Evolutionary conservation across 2,329 filamentous ascomycete genomes (phyloP), one percentile per base, ranked within the genome.

Genomic region (Thelonectria discophora): DNA sequence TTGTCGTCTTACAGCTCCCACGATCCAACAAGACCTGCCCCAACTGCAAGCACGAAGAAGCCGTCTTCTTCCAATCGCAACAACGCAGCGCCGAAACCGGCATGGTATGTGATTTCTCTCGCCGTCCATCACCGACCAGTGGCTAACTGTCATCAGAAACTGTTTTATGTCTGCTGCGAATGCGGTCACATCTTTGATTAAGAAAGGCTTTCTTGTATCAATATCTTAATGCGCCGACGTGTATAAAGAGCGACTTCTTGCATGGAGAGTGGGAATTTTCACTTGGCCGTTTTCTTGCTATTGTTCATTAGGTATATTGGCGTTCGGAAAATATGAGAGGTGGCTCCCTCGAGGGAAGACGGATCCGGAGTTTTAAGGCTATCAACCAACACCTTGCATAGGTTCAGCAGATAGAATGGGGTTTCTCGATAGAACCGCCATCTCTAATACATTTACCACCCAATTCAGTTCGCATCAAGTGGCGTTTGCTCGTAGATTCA

Each of bases 51-150:
- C 91, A 95, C 77, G 88, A 88, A 70, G 94, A 98, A 80, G 93
- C 94, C 47, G 96, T 99, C 62, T 99, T 97, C 82, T 99, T 99
- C 83, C 95, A 99, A 82, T 97, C 94, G 64, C 95, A 99, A 77
- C 94, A 98, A 82, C 91, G 95, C 79, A 97, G 91, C 70, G 92
- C 93, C 50, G 94, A 98, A 79, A 99, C 95, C 46, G 95, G 95
- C 81, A 99, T 99, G 95, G 95, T 98, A 80, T 84, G 91, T 73
- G 55, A 47, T 18, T 58, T 15, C 30, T 43, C 24, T 58, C 11
- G 21, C 20, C 40, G 21, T 24, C 15, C 13, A 12, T 17, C 10
- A 12, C 24, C 21, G 8, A 12, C 24, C 42, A 37, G 21, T 24
- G 8, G 37, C 55, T 66, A 57, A 68, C 55, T 27, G 18, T 37